phyloP scores from a whole-genome alignment of 352 stramenopile genomes.

The Pythium monospermum region DNA sequence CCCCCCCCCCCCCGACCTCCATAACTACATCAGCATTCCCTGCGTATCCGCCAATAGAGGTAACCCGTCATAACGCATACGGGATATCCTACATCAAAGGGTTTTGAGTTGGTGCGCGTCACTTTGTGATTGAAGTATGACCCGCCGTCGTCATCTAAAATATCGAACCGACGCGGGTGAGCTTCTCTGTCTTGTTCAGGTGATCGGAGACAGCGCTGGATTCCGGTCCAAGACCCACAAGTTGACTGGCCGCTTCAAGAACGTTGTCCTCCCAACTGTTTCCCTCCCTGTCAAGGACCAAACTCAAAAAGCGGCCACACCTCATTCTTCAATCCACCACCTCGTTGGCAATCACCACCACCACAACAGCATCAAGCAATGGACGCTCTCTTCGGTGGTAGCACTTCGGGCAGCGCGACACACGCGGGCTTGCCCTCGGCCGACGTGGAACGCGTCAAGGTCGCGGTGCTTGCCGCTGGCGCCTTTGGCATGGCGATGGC shows the following conservation, averaged over 20 bases:
- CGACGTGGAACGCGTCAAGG: constrained; percentile 74
- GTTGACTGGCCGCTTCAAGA: too few relatives aligned
- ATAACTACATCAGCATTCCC: neutral
- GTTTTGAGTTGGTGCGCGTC: constrained; percentile 1
- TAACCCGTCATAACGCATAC: constrained; percentile 1
- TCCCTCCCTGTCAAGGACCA: neutral
- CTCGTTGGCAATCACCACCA: neutral
- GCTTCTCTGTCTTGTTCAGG: neutral
- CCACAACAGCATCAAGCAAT: constrained; percentile 14
- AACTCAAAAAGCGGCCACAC: constrained; percentile 2
- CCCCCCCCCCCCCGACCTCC: neutral
- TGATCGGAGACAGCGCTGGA: neutral
- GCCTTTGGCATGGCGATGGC: constrained; percentile 96
- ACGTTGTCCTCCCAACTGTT: neutral
- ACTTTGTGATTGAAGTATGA: constrained; percentile 12
- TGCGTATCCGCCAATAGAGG: neutral
- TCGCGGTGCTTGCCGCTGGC: constrained; percentile 89
- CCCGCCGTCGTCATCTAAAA: constrained; percentile 16
- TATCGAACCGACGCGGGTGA: constrained; percentile 8
- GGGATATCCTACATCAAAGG: constrained; percentile 5
- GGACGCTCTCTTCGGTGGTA: constrained; percentile 33
- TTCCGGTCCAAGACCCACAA: neutral
- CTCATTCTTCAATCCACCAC: constrained; percentile 1
- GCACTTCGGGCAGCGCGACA: constrained; percentile 34
- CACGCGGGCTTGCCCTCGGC: constrained; percentile 67